phyloP scores from a whole-genome alignment of 306 rosid species.

The Ziziphus jujuba region DNA sequence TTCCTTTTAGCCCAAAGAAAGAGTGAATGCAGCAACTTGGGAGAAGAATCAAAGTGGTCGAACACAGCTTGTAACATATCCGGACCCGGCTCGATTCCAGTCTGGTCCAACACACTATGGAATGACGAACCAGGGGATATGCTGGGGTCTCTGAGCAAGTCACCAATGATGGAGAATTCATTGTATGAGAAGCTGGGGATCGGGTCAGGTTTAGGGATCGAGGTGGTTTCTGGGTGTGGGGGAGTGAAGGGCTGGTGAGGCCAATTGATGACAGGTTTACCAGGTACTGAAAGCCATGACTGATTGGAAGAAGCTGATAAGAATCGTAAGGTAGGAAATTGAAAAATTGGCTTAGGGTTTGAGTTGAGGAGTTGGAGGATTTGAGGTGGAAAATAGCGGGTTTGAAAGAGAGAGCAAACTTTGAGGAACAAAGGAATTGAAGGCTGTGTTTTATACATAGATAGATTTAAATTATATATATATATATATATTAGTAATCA shows the following conservation, averaged over 20 bases:
- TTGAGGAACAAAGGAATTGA: background rate
- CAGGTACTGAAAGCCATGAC: conserved; percentile 64
- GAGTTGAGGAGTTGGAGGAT: conserved; percentile 15
- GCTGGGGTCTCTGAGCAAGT: conserved; percentile 47
- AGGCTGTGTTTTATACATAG: background rate
- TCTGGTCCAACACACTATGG: conserved; percentile 46
- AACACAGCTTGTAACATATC: conserved; percentile 42
- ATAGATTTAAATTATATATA: too few species aligned
- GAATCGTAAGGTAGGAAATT: conserved; percentile 23
- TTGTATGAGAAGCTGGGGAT: conserved; percentile 19
- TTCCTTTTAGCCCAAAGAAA: conserved; percentile 69
- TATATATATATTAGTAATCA: background rate
- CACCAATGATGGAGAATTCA: conserved; percentile 48
- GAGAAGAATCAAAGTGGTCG: conserved; percentile 63
- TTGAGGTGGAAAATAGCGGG: conserved; percentile 22
- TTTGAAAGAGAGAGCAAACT: background rate
- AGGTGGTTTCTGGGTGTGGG: conserved; percentile 4
- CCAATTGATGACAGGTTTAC: conserved; percentile 58
- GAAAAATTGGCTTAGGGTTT: conserved; percentile 24
- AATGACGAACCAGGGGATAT: conserved; percentile 53
- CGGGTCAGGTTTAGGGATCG: conserved; percentile 19
- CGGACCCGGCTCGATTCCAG: conserved; percentile 53
- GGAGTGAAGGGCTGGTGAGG: conserved; percentile 23
- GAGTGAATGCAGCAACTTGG: conserved; percentile 61
- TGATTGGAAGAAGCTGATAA: conserved; percentile 36